phyloP scores from a whole-genome alignment of 768 basidiomycete genomes.

The Lepiota brunneoincarnata region DNA sequence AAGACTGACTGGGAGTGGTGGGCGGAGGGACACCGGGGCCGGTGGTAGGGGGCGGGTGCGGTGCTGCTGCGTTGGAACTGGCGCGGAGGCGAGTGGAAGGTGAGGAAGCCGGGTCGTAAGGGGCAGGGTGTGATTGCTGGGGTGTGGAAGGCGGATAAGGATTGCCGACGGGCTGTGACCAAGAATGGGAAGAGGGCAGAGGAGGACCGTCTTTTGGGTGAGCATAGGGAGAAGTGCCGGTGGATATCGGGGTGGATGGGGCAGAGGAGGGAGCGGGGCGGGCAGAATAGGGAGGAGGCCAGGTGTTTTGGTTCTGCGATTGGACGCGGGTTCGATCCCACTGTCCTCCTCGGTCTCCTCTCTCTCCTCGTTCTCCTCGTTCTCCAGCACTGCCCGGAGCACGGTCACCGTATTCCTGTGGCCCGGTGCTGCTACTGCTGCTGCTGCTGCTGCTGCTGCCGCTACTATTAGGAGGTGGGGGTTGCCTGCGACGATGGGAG shows the following conservation, averaged over 20 bases:
- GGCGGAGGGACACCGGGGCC: slow-evolving; percentile 9
- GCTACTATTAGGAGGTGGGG: slow-evolving; percentile 1
- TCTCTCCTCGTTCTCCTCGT: slow-evolving; percentile 5
- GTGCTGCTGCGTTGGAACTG: slow-evolving; percentile 1
- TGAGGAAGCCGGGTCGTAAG: not conserved
- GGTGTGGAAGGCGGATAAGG: slow-evolving; percentile 3
- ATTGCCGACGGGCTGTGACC: slow-evolving; percentile 6
- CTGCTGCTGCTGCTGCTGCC: not conserved
- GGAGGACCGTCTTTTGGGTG: slow-evolving; percentile 6
- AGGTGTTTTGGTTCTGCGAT: slow-evolving; percentile 10
- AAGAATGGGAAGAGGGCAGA: not conserved
- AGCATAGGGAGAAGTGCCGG: slow-evolving; percentile 8
- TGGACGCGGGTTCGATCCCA: slow-evolving; percentile 11
- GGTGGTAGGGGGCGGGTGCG: slow-evolving; percentile 2
- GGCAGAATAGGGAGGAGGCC: slow-evolving; percentile 4
- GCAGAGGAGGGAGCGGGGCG: slow-evolving; percentile 4
- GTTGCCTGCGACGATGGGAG: slow-evolving; percentile 5
- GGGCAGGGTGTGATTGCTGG: not conserved
- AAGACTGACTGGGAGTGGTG: not conserved
- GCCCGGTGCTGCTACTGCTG: not conserved
- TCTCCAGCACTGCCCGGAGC: slow-evolving; percentile 1
- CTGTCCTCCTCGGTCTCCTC: not conserved
- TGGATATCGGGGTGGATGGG: slow-evolving; percentile 7
- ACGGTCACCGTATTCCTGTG: slow-evolving; percentile 6
- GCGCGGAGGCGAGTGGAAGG: slow-evolving; percentile 3